phyloP scores from a whole-genome alignment of 1,284 basidiomycete genomes.

The Cystobasidiaceae sp. region DNA sequence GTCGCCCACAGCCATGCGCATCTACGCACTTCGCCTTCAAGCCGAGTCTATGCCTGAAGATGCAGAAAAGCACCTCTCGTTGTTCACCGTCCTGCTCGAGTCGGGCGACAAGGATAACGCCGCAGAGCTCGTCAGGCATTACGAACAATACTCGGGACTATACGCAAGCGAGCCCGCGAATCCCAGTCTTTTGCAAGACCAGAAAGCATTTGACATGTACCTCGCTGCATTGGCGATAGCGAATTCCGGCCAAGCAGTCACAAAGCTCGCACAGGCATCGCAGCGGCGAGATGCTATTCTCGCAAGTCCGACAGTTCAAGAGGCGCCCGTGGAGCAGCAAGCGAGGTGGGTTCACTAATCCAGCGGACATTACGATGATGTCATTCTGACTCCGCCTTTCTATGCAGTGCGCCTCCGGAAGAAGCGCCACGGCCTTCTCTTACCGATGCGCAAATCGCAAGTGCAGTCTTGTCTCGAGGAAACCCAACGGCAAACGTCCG shows the following conservation, averaged over 20 bases:
- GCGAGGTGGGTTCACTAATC: constrained; percentile 52
- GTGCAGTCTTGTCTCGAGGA: constrained; percentile 17
- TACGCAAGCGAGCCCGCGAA: not conserved
- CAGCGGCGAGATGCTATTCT: constrained; percentile 20
- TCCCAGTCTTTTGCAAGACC: constrained; percentile 16
- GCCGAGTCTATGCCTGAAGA: constrained; percentile 32
- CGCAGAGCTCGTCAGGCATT: constrained; percentile 16
- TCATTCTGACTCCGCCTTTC: no score
- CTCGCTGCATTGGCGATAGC: constrained; percentile 61
- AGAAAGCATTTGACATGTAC: constrained; percentile 63
- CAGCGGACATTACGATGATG: no score
- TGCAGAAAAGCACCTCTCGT: constrained; percentile 11
- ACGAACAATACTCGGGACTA: constrained; percentile 19
- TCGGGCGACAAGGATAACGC: constrained; percentile 21
- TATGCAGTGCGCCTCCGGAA: not conserved
- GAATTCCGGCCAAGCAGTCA: constrained; percentile 57
- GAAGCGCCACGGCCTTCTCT: constrained; percentile 15
- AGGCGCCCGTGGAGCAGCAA: not conserved
- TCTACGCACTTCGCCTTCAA: constrained; percentile 22
- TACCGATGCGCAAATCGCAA: constrained; percentile 27
- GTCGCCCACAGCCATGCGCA: constrained; percentile 36
- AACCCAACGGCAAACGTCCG: constrained; percentile 48
- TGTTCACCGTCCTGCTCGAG: constrained; percentile 20
- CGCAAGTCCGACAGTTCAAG: not conserved
- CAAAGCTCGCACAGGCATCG: constrained; percentile 42